These are phyloP conservation scores for Alternaria rosae DNA, from an alignment of 2,329 filamentous ascomycete species.

Conservation along the genomic window DNA sequence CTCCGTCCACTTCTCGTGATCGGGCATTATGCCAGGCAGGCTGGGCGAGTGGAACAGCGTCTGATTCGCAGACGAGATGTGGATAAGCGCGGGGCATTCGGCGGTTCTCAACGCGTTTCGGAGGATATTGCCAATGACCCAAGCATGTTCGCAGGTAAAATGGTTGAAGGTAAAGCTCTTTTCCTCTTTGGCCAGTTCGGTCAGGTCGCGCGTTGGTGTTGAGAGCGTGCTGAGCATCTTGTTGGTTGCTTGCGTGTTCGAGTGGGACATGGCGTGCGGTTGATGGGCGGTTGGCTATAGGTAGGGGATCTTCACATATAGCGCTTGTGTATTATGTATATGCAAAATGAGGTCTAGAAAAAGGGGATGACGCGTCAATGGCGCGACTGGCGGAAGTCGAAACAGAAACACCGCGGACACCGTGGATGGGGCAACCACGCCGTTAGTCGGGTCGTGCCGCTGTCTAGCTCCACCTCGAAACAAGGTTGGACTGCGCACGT, in stretches of 20 bases:
- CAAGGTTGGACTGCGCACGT: constrained; percentile 1
- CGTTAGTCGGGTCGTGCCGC: constrained; percentile 16
- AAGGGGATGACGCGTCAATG: constrained; percentile 9
- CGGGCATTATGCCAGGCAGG: constrained; percentile 71
- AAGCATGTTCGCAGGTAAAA: constrained; percentile 71
- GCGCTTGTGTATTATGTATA: constrained; percentile 2
- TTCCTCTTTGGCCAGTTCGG: constrained; percentile 53
- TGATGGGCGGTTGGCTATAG: constrained; percentile 4
- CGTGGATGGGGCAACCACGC: constrained; percentile 1
- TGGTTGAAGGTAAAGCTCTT: constrained; percentile 55
- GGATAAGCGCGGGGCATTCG: constrained; percentile 65
- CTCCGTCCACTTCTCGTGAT: constrained; percentile 70
- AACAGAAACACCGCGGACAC: constrained; percentile 4
- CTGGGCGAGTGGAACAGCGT: constrained; percentile 75
- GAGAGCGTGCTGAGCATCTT: constrained; percentile 35
- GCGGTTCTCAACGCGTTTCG: constrained; percentile 67
- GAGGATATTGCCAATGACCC: constrained; percentile 69
- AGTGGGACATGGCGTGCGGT: not conserved
- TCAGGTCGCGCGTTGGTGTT: constrained; percentile 48
- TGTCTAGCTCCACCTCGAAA: constrained; percentile 13
- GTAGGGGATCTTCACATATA: constrained; percentile 11
- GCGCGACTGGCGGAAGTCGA: constrained; percentile 6
- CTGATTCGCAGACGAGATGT: constrained; percentile 69
- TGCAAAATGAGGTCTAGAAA: not conserved
- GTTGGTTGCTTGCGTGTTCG: constrained; percentile 7